Conservation (phyloP, 2,329 filamentous ascomycete genomes). For the Cladobotryum mycophilum region DNA sequence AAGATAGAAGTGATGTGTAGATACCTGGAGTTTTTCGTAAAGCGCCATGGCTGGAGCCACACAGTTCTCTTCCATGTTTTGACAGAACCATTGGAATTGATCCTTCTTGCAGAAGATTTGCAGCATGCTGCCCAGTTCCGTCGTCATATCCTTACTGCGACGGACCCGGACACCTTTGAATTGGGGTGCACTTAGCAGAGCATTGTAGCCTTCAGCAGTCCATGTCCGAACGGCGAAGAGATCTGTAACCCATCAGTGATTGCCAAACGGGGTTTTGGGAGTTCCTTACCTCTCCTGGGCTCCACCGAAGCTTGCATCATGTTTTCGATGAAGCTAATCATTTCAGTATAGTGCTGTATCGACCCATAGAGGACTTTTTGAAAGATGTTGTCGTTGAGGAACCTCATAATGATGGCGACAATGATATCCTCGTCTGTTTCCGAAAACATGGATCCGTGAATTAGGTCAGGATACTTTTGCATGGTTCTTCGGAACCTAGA, state of each 20-base stretch:
- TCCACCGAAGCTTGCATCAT: constrained; percentile 29
- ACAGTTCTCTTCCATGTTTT: constrained; percentile 21
- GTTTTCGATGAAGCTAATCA: constrained; percentile 28
- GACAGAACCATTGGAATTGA: constrained; percentile 17
- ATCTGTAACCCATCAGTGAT: constrained; percentile 18
- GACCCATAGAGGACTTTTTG: constrained; percentile 26
- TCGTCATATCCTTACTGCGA: constrained; percentile 21
- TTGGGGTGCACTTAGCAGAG: constrained; percentile 25
- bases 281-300: constrained; percentile 30
- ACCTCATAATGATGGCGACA: constrained; percentile 29
- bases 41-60: constrained; percentile 31
- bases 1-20: constrained; percentile 33
- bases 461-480: constrained; percentile 25
- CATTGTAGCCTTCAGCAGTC: constrained; percentile 32
- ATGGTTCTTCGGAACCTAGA: constrained; percentile 22
- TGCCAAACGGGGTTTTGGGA: background rate
- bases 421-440: constrained; percentile 34
- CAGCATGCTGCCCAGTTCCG: constrained; percentile 23
- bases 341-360: constrained; percentile 17
- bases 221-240: constrained; percentile 31
- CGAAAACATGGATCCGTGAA: constrained; percentile 25
- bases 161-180: constrained; percentile 21
- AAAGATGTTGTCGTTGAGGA: constrained; percentile 30
- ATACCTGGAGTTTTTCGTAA: constrained; percentile 33
- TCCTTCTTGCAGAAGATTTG: constrained; percentile 23